phyloP scores from a whole-genome alignment of 2,329 filamentous ascomycete species.

The Colletotrichum abscissum region DNA sequence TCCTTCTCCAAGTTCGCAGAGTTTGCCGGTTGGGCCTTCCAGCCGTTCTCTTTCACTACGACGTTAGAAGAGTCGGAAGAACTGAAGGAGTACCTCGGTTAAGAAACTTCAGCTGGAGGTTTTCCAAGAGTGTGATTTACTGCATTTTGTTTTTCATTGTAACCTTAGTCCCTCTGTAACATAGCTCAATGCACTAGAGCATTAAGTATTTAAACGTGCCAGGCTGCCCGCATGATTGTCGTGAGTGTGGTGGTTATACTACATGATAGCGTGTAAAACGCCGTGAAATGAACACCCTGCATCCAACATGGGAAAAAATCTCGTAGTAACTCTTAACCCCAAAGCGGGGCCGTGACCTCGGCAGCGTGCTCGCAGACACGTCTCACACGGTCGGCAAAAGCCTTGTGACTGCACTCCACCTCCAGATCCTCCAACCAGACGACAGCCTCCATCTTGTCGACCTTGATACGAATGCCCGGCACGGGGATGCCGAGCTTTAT shows the following conservation, averaged over 20 bases:
- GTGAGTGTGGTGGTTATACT: conserved; percentile 27
- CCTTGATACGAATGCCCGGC: conserved; percentile 85
- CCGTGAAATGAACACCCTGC: background rate
- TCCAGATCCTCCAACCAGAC: conserved; percentile 94
- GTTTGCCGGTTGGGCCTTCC: conserved; percentile 87
- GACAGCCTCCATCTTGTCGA: conserved; percentile 87
- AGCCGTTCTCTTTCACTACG: conserved; percentile 88
- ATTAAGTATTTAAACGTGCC: conserved; percentile 8
- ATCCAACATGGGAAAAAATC: background rate
- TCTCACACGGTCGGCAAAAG: conserved; percentile 84
- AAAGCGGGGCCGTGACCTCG: conserved; percentile 85
- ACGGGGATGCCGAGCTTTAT: conserved; percentile 90
- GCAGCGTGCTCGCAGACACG: conserved; percentile 91
- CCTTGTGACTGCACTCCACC: conserved; percentile 84
- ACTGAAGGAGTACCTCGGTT: conserved; percentile 66
- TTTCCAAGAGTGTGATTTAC: conserved; percentile 1
- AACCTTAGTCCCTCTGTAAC: conserved; percentile 37
- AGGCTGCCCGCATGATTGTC: background rate
- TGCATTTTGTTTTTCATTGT: conserved; percentile 32
- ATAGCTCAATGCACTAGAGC: conserved; percentile 35
- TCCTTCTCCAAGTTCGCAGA: conserved; percentile 98
- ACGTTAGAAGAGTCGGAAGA: conserved; percentile 85
- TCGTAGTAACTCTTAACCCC: conserved; percentile 51
- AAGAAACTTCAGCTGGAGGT: conserved; percentile 22
- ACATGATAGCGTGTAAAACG: conserved; percentile 7